A percentile compares a stretch with the other conserved stretches of the same genome.
Conservation (phyloP, 2,329 filamentous ascomycete species). For the Cadophora sp. region DNA sequence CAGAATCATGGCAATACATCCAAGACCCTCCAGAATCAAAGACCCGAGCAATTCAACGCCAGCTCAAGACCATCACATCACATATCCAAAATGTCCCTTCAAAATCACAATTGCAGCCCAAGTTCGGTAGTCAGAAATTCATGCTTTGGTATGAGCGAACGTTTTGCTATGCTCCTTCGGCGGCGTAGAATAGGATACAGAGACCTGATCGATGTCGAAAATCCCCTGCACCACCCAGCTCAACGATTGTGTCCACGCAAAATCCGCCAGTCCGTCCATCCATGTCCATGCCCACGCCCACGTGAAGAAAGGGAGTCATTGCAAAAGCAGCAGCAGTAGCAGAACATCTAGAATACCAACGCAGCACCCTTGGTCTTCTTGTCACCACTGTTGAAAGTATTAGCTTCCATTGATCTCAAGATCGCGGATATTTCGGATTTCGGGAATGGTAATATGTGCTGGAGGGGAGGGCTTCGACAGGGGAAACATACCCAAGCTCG, state of each 20-base stretch:
- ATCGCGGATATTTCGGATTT: background rate
- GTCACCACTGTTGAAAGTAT: slow-evolving; percentile 79
- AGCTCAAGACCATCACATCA: background rate
- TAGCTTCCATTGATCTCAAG: slow-evolving; percentile 45
- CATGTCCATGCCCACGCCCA: slow-evolving; percentile 40
- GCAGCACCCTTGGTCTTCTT: slow-evolving; percentile 99
- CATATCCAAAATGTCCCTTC: background rate
- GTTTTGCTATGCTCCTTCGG: slow-evolving; percentile 43
- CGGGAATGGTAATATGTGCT: background rate
- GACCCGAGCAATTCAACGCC: background rate
- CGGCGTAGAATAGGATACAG: slow-evolving; percentile 43
- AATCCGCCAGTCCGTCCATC: slow-evolving; percentile 36
- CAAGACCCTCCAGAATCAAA: background rate
- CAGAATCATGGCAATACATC: background rate
- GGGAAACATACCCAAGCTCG: slow-evolving; percentile 83
- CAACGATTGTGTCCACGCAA: slow-evolving; percentile 41
- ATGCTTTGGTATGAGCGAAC: slow-evolving; percentile 40
- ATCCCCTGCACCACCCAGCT: slow-evolving; percentile 37
- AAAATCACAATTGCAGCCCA: background rate
- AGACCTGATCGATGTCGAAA: slow-evolving; percentile 34
- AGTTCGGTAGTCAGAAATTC: background rate
- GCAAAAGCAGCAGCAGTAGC: slow-evolving; percentile 36
- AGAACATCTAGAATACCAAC: slow-evolving; percentile 89
- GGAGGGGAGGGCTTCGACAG: background rate
- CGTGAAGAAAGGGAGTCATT: slow-evolving; percentile 35